Evolutionary conservation across 306 rosid species (phyloP).

Genomic region (Abrus precatorius): DNA sequence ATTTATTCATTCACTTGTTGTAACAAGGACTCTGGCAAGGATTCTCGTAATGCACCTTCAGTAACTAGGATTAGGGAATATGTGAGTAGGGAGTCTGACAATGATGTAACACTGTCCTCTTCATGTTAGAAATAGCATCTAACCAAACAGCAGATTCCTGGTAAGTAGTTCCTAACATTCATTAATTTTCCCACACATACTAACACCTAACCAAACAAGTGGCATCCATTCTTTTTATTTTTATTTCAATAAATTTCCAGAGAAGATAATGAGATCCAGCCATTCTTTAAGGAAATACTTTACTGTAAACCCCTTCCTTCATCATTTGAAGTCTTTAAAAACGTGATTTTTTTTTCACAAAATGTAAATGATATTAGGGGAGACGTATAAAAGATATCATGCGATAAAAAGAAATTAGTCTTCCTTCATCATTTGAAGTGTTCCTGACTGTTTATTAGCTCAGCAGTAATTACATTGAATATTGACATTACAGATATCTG

Average conservation of each 20-base stretch:
- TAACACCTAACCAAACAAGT: constrained; percentile 29
- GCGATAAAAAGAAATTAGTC: background rate
- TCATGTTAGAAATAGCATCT: constrained; percentile 16
- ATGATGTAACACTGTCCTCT: background rate
- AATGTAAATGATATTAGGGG: background rate
- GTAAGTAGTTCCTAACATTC: constrained; percentile 4
- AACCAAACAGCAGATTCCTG: constrained; percentile 5
- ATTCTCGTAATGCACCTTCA: constrained; percentile 9
- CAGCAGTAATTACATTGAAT: background rate
- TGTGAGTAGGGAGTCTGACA: constrained; percentile 1
- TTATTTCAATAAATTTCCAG: background rate
- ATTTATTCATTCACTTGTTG: constrained; percentile 5
- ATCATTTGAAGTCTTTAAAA: background rate
- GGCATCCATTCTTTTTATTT: background rate
- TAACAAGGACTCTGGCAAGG: constrained; percentile 11
- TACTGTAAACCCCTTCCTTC: background rate
- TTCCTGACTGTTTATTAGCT: background rate
- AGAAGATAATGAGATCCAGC: constrained; percentile 3
- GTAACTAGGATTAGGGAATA: constrained; percentile 13
- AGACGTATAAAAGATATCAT: background rate
- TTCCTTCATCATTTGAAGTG: background rate
- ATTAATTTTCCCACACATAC: background rate
- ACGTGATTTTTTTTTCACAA: background rate
- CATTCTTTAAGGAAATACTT: background rate
- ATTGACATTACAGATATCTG: constrained; percentile 14